Conservation (phyloP, 2,329 filamentous ascomycete genomes). For the Orbilia javanica region DNA sequence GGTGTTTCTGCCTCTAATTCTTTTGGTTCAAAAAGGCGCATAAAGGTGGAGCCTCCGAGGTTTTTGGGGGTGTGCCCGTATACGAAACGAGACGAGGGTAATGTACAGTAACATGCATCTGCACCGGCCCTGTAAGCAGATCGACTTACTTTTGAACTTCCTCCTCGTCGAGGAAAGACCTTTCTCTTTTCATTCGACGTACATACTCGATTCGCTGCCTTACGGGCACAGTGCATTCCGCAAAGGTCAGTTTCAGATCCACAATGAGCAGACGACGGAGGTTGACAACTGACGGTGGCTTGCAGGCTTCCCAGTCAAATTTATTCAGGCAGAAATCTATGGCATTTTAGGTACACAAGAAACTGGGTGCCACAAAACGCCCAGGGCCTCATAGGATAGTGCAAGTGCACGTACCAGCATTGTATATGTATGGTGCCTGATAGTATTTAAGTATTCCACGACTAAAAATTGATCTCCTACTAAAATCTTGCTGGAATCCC, state of each 20-base stretch:
- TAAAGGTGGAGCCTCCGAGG: slow-evolving; percentile 58
- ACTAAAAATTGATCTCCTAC: slow-evolving; percentile 32
- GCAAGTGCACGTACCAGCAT: slow-evolving; percentile 52
- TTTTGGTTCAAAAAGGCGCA: slow-evolving; percentile 54
- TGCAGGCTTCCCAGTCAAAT: slow-evolving; percentile 57
- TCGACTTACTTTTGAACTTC: slow-evolving; percentile 52
- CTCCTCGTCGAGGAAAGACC: slow-evolving; percentile 55
- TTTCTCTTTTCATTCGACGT: slow-evolving; percentile 54
- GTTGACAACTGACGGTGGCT: slow-evolving; percentile 58
- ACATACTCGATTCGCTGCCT: slow-evolving; percentile 57
- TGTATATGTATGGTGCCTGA: slow-evolving; percentile 23
- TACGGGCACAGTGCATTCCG: slow-evolving; percentile 56
- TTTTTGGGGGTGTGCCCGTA: slow-evolving; percentile 48
- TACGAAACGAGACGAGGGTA: slow-evolving; percentile 50
- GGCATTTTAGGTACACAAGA: slow-evolving; percentile 51
- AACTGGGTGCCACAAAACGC: slow-evolving; percentile 57
- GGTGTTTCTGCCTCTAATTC: slow-evolving; percentile 49
- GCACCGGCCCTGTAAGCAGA: slow-evolving; percentile 55
- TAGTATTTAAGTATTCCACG: slow-evolving; percentile 54
- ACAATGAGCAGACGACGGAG: slow-evolving; percentile 52
- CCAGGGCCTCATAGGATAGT: slow-evolving; percentile 36
- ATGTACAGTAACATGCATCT: slow-evolving; percentile 53
- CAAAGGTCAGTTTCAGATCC: slow-evolving; percentile 59
- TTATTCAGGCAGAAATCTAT: slow-evolving; percentile 59
- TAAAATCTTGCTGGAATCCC: slow-evolving; percentile 44